A percentile compares a stretch with the other conserved stretches of the same genome.
Evolutionary conservation across 73 alveolate genomes (phyloP).

Genomic region (Halteria grandinella): DNA sequence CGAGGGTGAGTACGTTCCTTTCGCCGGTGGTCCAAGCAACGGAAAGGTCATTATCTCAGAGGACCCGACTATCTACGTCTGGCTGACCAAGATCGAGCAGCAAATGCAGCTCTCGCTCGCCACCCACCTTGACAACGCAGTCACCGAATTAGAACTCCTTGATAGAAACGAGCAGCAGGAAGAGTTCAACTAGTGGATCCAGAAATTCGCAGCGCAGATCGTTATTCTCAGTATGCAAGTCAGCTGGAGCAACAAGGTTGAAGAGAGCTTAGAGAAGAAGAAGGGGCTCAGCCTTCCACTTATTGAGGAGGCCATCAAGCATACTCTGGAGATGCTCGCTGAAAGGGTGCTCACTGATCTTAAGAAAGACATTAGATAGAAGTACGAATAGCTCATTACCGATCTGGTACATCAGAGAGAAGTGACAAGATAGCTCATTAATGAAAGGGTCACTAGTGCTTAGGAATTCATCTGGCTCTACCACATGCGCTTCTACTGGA

Average conservation of each 20-base stretch:
- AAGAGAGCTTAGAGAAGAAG: conserved; percentile 81
- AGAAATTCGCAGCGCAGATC: conserved; percentile 96
- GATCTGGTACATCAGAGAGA: conserved; percentile 99
- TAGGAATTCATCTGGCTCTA: conserved; percentile 98
- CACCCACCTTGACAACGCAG: conserved; percentile 87
- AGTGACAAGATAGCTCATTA: conserved; percentile 91
- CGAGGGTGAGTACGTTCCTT: conserved; percentile 98
- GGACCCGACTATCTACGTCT: conserved; percentile 97
- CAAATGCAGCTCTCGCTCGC: conserved; percentile 96
- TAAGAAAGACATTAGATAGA: conserved; percentile 96
- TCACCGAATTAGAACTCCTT: conserved; percentile 75
- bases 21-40: conserved; percentile 73
- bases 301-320: conserved; percentile 88
- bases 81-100: conserved; percentile 98
- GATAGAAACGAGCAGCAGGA: conserved; percentile 72
- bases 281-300: conserved; percentile 63
- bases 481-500: conserved; percentile 99
- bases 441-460: conserved; percentile 72
- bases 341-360: conserved; percentile 96
- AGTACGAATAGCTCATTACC: conserved; percentile 97
- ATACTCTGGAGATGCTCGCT: conserved; percentile 93
- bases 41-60: conserved; percentile 96
- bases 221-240: conserved; percentile 93
- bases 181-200: conserved; percentile 90
- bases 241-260: conserved; percentile 95